A percentile compares a stretch with the other conserved stretches of the same genome.
Evolutionary conservation across 805 yeast genomes (phyloP).

Genomic region (Ogataea methanolica): DNA sequence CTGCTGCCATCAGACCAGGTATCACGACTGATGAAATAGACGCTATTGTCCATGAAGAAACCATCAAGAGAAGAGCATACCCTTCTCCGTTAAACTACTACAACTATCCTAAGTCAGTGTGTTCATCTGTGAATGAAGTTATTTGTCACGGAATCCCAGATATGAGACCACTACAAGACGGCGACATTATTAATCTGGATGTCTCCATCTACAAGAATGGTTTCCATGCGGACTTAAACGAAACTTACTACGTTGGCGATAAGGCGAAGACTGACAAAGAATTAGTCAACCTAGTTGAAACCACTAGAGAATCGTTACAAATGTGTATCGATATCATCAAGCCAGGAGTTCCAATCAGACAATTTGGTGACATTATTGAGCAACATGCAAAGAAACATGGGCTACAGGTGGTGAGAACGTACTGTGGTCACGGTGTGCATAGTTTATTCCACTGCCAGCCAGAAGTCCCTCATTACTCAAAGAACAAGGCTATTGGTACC

Average conservation of each 20-base stretch:
- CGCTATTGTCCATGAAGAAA: constrained; percentile 78
- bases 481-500: constrained; percentile 87
- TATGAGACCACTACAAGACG: constrained; percentile 78
- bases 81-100: constrained; percentile 95
- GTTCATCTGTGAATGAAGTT: constrained; percentile 92
- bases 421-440: constrained; percentile 93
- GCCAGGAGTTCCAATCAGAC: constrained; percentile 88
- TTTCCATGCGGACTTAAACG: constrained; percentile 90
- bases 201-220: constrained; percentile 83
- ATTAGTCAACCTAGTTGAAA: constrained; percentile 84
- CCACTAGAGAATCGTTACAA: constrained; percentile 83
- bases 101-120: constrained; percentile 86
- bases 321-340: constrained; percentile 79
- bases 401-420: constrained; percentile 84
- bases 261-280: constrained; percentile 77
- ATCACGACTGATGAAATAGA: constrained; percentile 92
- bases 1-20: constrained; percentile 79
- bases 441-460: constrained; percentile 87
- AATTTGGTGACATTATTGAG: constrained; percentile 84
- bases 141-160: constrained; percentile 98
- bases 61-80: constrained; percentile 82
- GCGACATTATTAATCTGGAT: constrained; percentile 91
- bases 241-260: constrained; percentile 94
- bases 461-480: constrained; percentile 89
- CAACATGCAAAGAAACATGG: constrained; percentile 72